Conservation (phyloP, 2,329 filamentous ascomycete species). For the Aspergillus glaucus region DNA sequence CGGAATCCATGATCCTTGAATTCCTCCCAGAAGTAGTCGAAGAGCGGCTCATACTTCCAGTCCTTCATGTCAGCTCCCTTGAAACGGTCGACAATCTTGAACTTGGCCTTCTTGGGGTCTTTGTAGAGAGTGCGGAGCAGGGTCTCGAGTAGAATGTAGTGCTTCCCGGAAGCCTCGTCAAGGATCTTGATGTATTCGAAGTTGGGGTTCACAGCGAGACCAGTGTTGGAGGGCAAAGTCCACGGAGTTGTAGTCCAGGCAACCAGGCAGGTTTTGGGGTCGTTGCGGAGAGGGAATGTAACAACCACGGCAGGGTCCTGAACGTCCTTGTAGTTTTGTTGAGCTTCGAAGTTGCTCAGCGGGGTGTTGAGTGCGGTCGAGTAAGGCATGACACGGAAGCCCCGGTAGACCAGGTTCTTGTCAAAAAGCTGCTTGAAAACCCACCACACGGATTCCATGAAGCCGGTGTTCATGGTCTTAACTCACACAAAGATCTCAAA, state of each 20-base stretch:
- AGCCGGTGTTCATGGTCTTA: conserved; percentile 84
- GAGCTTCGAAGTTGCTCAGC: conserved; percentile 87
- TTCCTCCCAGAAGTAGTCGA: conserved; percentile 82
- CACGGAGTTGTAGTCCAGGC: conserved; percentile 89
- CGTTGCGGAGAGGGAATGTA: conserved; percentile 73
- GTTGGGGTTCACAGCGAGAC: conserved; percentile 69
- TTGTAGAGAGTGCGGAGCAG: conserved; percentile 81
- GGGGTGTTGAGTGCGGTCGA: conserved; percentile 85
- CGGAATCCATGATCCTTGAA: conserved; percentile 81
- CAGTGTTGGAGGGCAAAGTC: conserved; percentile 78
- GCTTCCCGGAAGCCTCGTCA: conserved; percentile 73
- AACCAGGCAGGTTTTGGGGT: conserved; percentile 67
- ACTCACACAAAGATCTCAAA: neutral
- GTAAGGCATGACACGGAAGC: conserved; percentile 90
- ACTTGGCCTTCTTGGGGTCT: conserved; percentile 92
- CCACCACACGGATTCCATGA: conserved; percentile 98
- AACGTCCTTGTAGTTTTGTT: conserved; percentile 90
- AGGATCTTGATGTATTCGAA: conserved; percentile 84
- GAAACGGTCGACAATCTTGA: conserved; percentile 70
- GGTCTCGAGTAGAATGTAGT: conserved; percentile 79
- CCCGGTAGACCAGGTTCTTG: conserved; percentile 83
- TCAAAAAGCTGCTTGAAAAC: conserved; percentile 90
- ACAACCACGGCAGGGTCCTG: conserved; percentile 87
- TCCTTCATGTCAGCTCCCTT: conserved; percentile 79
- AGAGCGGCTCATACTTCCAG: conserved; percentile 83